Conservation (phyloP, 352 stramenopile species). For the Blastocystis sp. region DNA sequence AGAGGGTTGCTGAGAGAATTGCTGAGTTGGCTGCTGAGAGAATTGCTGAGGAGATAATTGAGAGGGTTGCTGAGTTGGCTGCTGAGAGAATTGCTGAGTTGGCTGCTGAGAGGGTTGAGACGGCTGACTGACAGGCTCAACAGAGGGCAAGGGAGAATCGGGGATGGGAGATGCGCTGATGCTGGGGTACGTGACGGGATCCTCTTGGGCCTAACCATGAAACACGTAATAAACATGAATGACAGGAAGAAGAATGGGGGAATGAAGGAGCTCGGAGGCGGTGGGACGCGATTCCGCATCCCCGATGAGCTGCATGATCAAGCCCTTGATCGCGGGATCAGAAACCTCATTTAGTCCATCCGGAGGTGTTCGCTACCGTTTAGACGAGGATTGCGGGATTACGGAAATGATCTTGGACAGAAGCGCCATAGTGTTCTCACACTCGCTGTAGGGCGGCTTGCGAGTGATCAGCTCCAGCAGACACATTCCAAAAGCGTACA, state of each 20-base stretch:
- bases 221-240: background rate
- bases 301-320: constrained; percentile 34
- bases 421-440: constrained; percentile 81
- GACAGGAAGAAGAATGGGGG: background rate
- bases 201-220: background rate
- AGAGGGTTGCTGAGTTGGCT: too few relatives aligned
- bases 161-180: background rate
- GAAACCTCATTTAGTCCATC: constrained; percentile 11
- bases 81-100: too few relatives aligned
- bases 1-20: too few relatives aligned
- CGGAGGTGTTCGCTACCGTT: background rate
- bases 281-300: background rate
- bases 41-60: too few relatives aligned
- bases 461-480: constrained; percentile 98
- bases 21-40: too few relatives aligned
- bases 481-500: constrained; percentile 99
- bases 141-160: too few relatives aligned
- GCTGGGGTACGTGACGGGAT: background rate
- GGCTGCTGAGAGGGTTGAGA: too few relatives aligned
- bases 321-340: constrained; percentile 3
- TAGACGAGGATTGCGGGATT: background rate
- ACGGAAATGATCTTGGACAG: constrained; percentile 81
- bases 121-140: too few relatives aligned
- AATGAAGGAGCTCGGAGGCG: constrained; percentile 3
- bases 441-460: constrained; percentile 89